Conservation (phyloP, 1,139 yeast species). For the Suhomyces atakaporum region DNA sequence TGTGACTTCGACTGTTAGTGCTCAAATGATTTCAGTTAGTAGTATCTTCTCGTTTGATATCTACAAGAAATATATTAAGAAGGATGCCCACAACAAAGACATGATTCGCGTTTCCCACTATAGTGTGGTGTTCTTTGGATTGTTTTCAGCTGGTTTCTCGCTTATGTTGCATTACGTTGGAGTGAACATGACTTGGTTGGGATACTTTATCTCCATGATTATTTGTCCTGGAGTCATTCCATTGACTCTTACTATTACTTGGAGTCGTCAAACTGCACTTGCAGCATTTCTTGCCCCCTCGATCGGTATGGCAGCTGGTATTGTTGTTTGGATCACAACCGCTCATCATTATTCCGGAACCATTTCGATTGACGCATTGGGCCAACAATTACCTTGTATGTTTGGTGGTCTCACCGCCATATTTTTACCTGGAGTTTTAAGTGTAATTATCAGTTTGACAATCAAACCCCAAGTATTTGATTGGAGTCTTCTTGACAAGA, state of each 20-base stretch:
- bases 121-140: conserved; percentile 32
- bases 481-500: conserved; percentile 30
- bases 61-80: conserved; percentile 31
- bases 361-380: conserved; percentile 22
- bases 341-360: conserved; percentile 28
- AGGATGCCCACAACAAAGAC: conserved; percentile 27
- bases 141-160: conserved; percentile 32
- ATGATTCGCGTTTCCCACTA: conserved; percentile 31
- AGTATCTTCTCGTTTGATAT: conserved; percentile 34
- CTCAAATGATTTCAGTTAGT: conserved; percentile 35
- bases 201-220: conserved; percentile 36
- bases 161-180: conserved; percentile 36
- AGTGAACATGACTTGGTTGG: conserved; percentile 36
- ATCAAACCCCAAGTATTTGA: conserved; percentile 32
- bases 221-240: conserved; percentile 40
- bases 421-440: conserved; percentile 32
- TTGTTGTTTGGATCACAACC: conserved; percentile 29
- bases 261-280: conserved; percentile 32
- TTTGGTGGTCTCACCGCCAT: conserved; percentile 28
- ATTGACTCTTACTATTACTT: conserved; percentile 32
- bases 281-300: conserved; percentile 32
- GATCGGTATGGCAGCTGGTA: conserved; percentile 25
- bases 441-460: conserved; percentile 28
- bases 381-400: conserved; percentile 12
- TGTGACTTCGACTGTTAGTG: conserved; percentile 35